Base-by-base conservation (phyloP, 768 basidiomycete species). In the Brasilioporus rufonigricans region DNA sequence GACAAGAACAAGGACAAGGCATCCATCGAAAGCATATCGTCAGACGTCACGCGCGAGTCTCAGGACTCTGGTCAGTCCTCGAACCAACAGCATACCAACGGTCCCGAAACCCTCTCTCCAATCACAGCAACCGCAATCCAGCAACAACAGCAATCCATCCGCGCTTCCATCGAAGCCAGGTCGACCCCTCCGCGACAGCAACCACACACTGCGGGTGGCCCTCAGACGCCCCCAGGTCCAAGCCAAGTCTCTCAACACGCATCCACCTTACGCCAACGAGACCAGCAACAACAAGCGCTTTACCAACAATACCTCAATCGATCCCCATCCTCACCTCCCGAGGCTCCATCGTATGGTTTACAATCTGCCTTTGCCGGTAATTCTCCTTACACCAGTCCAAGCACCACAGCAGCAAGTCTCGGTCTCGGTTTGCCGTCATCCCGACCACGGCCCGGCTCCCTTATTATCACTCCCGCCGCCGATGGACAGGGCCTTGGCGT, bases 241-340 rank as follows among this genome's bases (percentile, higher is more conserved):
- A 60, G 63, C 2, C 80, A 79, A 43, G 79, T 89, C 11, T 89
- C 82, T 10, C 75, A 77, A n/a, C 82, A 84, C 44, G 76, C 81
- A 4, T 71, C 83, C 14, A 84, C 87, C 45, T 74, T 97, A 36
- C 87, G 91, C 56, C 89, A 94, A 71, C 82, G 85, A 49, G 94
- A 97, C 59, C 88, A 91, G 68, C 88, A 93, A 60, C 89, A 94
- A 52, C 92, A 94, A 68, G 84, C 85, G 11, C 73, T 91, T 29
- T 97, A 96, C 70, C 87, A 86, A 59, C 88, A 91, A 64, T 94
- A 96, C 65, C 89, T 97, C 69, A 91, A 86, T 56, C 83, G 86
- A 19, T 93, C 93, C 0, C 90, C 91, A 1, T 82, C 89, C 0
- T 85, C 87, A 1, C 84, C 87, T 3, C 86, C 89, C 0, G 89